Evolutionary conservation across 2,329 filamentous ascomycete species (phyloP).

Genomic region (Tolypocladium tropicale): DNA sequence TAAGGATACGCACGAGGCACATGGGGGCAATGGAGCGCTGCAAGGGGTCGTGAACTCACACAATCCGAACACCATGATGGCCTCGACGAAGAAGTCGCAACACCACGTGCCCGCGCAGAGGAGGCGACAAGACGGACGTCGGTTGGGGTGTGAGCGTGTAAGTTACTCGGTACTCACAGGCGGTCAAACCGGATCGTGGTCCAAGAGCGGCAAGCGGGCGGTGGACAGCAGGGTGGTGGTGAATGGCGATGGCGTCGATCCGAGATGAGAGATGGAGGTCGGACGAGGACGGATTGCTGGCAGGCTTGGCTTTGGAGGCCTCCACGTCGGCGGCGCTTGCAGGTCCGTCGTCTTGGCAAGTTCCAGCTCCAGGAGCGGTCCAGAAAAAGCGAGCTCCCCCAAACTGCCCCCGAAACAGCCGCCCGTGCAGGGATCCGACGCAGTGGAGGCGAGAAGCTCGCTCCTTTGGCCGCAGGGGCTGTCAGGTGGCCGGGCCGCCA

Average conservation of each 20-base stretch:
- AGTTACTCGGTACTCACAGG: no score
- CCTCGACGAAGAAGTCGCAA: background rate
- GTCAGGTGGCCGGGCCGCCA: background rate
- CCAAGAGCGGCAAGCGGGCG: no score
- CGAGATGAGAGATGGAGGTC: background rate
- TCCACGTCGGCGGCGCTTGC: background rate
- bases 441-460: no score
- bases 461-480: no score
- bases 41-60: constrained; percentile 5
- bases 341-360: background rate
- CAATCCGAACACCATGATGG: constrained; percentile 4
- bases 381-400: no score
- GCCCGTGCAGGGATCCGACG: background rate
- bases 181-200: no score
- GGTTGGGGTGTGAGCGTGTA: background rate
- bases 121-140: background rate
- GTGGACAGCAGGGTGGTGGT: background rate
- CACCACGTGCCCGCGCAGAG: background rate
- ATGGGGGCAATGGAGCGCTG: background rate
- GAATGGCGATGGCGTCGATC: background rate
- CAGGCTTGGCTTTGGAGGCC: background rate
- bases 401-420: background rate
- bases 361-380: background rate
- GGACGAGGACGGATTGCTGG: background rate
- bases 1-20: background rate